A percentile compares a stretch with the other conserved stretches of the same genome.
Conservation (phyloP, 208 protist genomes). For the Leishmania amazonensis region DNA sequence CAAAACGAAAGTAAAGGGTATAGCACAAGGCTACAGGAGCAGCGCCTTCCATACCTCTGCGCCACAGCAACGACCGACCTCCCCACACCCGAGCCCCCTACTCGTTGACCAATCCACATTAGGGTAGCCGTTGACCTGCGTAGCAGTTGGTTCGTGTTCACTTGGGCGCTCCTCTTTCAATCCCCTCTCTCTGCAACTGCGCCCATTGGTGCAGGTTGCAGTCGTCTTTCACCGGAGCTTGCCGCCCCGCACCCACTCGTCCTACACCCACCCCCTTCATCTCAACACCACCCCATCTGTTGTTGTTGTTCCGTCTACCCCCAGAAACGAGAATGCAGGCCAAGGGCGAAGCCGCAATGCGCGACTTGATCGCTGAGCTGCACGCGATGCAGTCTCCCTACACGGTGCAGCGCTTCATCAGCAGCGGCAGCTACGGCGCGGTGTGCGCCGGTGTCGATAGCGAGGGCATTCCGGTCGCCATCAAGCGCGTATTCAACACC, state of each 20-base stretch:
- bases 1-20: neutral
- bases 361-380: slow-evolving; percentile 79
- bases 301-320: neutral
- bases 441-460: slow-evolving; percentile 82
- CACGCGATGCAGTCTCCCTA: slow-evolving; percentile 75
- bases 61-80: neutral
- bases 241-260: neutral
- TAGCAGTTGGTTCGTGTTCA: neutral
- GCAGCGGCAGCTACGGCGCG: slow-evolving; percentile 89
- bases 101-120: neutral
- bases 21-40: neutral
- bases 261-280: neutral
- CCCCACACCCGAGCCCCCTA: neutral
- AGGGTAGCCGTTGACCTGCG: neutral
- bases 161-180: neutral
- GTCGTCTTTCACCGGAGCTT: neutral
- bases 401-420: slow-evolving; percentile 82
- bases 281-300: neutral
- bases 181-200: too few species aligned
- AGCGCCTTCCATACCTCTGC: neutral
- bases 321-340: slow-evolving; percentile 31
- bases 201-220: neutral
- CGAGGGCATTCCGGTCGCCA: slow-evolving; percentile 68
- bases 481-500: slow-evolving; percentile 90
- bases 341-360: slow-evolving; percentile 73